Evolutionary conservation across 257 asterid genomes (phyloP).

Genomic region (Jaltomata sinuosa): DNA sequence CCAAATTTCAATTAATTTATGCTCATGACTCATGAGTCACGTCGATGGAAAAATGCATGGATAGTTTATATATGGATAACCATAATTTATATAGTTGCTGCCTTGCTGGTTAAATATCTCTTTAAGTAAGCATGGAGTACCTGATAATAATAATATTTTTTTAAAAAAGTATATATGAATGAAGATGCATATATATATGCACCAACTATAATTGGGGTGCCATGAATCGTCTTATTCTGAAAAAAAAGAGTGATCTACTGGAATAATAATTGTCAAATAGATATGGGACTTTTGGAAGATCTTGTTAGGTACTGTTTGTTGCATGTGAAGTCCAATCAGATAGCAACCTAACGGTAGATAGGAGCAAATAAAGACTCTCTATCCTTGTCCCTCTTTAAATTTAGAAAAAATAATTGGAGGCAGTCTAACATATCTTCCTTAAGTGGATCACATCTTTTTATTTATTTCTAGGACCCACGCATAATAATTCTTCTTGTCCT

Average conservation of each 20-base stretch:
- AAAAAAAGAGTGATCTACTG: neutral
- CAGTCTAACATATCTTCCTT: neutral
- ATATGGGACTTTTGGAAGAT: neutral
- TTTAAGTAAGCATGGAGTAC: neutral
- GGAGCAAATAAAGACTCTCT: neutral
- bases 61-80: neutral
- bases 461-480: conserved; percentile 2
- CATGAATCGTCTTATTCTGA: neutral
- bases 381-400: neutral
- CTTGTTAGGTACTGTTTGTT: neutral
- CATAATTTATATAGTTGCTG: neutral
- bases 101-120: neutral
- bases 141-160: neutral
- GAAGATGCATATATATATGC: neutral
- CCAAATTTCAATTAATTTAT: neutral
- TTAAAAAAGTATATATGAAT: neutral
- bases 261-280: conserved; percentile 1
- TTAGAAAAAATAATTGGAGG: neutral
- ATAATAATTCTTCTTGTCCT: neutral
- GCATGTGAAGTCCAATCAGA: conserved; percentile 5
- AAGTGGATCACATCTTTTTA: neutral
- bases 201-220: neutral
- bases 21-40: neutral
- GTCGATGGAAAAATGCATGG: neutral
- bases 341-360: neutral